Base-by-base conservation (phyloP, 2,329 filamentous ascomycete species). In the Gyromitra esculenta region DNA sequence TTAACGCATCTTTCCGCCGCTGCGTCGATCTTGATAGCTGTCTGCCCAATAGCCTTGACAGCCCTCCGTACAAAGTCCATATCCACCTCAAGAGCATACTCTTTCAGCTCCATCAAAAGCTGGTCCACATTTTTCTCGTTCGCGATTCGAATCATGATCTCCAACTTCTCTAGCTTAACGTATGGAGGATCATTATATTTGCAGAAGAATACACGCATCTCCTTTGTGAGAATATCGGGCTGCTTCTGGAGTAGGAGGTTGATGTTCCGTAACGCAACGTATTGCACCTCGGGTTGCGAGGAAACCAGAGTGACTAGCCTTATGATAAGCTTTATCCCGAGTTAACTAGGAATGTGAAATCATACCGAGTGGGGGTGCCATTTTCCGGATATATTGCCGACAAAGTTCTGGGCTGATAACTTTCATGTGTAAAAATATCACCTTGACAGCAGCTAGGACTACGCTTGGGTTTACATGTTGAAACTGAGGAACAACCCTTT, bases 161-260 rank as follows among this genome's bases (percentile, higher is more conserved):
- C 96, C 64, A 99, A 89, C 83, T 99, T 99, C 83, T 97, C 92
- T 76, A 99, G 90, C 84, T 99, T 99, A 81, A 99, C 91, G 83
- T 99, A 99, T 25, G 94, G 94, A 1, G 96, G 95, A 81, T 99
- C 96, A 83, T 98, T 98, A 86, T 99, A 99, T 85, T 99, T 99
- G 91, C 96, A 99, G 86, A 99, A 99, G 86, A 99, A 99, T 7
- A 99, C 96, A 57, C 96, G 90, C 82, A 99, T 90, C 84, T 99
- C 96, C 84, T 98, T 98, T 87, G 93, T 97, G 8, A 99, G 87
- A 72, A 99, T 97, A 80, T 97, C 94, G 9, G 96, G 94, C 84
- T 97, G 95, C 81, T 96, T 96, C 84, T 99, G 96, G 35, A 99
- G 87, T 5, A 99, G 87, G 43, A 99, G 89, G 81, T 99, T 96